Evolutionary conservation across 257 asterid genomes (phyloP).

Genomic region (Pogostemon cablin): DNA sequence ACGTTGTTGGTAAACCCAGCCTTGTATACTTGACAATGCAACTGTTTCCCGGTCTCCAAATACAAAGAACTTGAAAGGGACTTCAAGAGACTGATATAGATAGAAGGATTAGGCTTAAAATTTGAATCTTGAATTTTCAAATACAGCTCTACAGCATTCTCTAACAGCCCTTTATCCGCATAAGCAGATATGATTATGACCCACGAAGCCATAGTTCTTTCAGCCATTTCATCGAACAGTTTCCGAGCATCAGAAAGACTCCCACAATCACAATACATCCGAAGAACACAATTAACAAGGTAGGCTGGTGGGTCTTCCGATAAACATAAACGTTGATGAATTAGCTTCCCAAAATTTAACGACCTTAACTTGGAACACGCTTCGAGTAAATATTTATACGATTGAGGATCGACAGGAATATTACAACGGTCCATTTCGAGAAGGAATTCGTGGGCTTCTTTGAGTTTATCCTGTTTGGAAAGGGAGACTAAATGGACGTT

Average conservation of each 20-base stretch:
- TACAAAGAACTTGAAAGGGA: constrained; percentile 34
- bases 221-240: constrained; percentile 53
- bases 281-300: constrained; percentile 35
- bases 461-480: constrained; percentile 51
- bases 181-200: constrained; percentile 46
- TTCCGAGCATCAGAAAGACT: constrained; percentile 42
- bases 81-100: constrained; percentile 43
- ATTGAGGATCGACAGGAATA: constrained; percentile 43
- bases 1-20: constrained; percentile 43
- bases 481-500: constrained; percentile 56
- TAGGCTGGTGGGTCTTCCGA: constrained; percentile 36
- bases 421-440: constrained; percentile 46
- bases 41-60: constrained; percentile 50
- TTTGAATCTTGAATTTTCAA: constrained; percentile 33
- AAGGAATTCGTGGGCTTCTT: constrained; percentile 57
- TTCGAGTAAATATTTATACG: constrained; percentile 50
- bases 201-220: constrained; percentile 46
- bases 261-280: constrained; percentile 51
- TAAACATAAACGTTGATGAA: constrained; percentile 38
- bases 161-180: constrained; percentile 42
- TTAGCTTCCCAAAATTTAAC: constrained; percentile 41
- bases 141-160: constrained; percentile 40
- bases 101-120: constrained; percentile 29
- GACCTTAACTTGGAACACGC: constrained; percentile 45
- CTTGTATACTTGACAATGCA: constrained; percentile 51